phyloP scores from a whole-genome alignment of 2,329 filamentous ascomycete species.

The Hirsutella minnesotensis region DNA sequence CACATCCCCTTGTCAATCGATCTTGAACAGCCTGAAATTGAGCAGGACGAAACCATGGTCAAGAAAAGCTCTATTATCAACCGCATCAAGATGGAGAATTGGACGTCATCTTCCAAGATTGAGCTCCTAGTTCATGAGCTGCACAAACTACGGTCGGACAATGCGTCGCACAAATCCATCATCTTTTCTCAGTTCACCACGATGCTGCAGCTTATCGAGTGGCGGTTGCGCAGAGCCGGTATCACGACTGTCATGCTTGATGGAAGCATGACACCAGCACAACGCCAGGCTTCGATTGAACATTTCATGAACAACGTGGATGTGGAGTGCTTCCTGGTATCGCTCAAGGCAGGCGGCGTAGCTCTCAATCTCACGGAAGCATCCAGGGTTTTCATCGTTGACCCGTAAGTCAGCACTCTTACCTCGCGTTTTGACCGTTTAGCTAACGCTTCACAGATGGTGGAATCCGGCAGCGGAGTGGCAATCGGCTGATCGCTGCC shows the following conservation, averaged over 20 bases:
- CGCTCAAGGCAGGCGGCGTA: slow-evolving; percentile 89
- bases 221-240: slow-evolving; percentile 89
- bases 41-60: slow-evolving; percentile 74
- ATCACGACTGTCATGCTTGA: slow-evolving; percentile 98
- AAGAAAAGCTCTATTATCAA: slow-evolving; percentile 98
- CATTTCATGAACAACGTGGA: slow-evolving; percentile 94
- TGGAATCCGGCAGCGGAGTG: slow-evolving; percentile 99
- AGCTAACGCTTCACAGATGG: slow-evolving; percentile 48
- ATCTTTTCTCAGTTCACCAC: slow-evolving; percentile 97
- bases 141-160: slow-evolving; percentile 82
- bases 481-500: slow-evolving; percentile 89
- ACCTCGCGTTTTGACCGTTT: neutral
- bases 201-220: slow-evolving; percentile 94
- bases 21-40: slow-evolving; percentile 87
- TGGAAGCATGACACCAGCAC: slow-evolving; percentile 89
- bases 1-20: slow-evolving; percentile 86
- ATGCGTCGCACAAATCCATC: slow-evolving; percentile 89
- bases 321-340: slow-evolving; percentile 92
- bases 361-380: slow-evolving; percentile 93
- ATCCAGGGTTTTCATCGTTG: slow-evolving; percentile 87
- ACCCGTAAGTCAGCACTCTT: slow-evolving; percentile 55
- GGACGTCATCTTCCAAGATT: slow-evolving; percentile 97
- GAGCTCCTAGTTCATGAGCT: slow-evolving; percentile 92
- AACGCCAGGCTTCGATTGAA: slow-evolving; percentile 86
- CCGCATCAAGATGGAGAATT: slow-evolving; percentile 96